Conservation (phyloP, 1,284 basidiomycete genomes). For the Xerocomus cyaneibrunnescens region DNA sequence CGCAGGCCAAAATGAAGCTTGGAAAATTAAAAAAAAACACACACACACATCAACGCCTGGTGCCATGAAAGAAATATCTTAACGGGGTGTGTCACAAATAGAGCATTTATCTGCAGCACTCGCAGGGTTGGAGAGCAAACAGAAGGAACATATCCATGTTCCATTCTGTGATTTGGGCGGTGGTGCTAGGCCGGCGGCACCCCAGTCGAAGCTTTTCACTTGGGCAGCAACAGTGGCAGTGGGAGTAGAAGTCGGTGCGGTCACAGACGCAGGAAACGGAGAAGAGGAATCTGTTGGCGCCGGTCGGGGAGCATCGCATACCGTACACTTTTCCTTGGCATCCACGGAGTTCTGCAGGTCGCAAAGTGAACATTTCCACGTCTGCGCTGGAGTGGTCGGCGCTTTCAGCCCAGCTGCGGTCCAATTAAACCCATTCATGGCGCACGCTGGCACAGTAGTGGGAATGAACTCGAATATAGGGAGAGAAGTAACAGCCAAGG, state of each 20-base stretch:
- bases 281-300: constrained; percentile 14
- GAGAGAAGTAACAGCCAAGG: constrained; percentile 35
- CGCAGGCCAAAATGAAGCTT: neutral
- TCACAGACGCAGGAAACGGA: constrained; percentile 10
- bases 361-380: constrained; percentile 50
- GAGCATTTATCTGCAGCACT: constrained; percentile 39
- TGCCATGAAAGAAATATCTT: constrained; percentile 12
- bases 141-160: constrained; percentile 46
- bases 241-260: neutral
- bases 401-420: constrained; percentile 42
- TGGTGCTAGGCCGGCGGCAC: constrained; percentile 47
- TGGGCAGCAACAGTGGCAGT: constrained; percentile 9
- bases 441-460: constrained; percentile 24
- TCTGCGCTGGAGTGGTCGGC: constrained; percentile 20
- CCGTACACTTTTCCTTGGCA: constrained; percentile 48
- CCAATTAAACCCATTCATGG: constrained; percentile 43
- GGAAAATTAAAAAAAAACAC: constrained; percentile 19
- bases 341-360: constrained; percentile 44
- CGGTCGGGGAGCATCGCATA: constrained; percentile 48
- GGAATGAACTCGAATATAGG: constrained; percentile 45
- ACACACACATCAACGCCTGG: neutral
- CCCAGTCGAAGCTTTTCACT: constrained; percentile 49
- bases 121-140: constrained; percentile 41
- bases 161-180: constrained; percentile 34
- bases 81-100: constrained; percentile 41